Evolutionary conservation across 306 rosid genomes (phyloP).

Genomic region (Lathyrus tuberosus): DNA sequence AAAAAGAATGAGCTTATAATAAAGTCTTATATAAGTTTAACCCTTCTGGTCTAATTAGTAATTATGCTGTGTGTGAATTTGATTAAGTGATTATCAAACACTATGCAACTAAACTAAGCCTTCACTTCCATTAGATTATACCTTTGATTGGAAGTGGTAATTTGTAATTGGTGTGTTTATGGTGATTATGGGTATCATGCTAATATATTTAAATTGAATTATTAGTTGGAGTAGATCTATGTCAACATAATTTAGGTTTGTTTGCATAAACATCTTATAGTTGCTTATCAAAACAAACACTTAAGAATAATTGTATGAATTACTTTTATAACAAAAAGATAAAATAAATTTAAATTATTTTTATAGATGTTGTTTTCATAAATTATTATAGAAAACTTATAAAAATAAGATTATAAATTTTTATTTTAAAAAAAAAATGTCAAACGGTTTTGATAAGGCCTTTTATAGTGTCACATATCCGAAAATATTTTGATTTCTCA

Average conservation of each 20-base stretch:
- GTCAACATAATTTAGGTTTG: neutral
- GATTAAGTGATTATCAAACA: conserved; percentile 33
- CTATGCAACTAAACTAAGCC: neutral
- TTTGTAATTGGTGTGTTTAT: neutral
- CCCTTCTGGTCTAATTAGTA: conserved; percentile 8
- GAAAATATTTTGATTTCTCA: too few relatives aligned
- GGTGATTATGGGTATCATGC: neutral
- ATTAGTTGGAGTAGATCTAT: neutral
- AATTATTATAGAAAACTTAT: too few relatives aligned
- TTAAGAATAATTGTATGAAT: too few relatives aligned
- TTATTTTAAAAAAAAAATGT: too few relatives aligned
- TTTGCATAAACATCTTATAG: too few relatives aligned
- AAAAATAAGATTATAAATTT: too few relatives aligned
- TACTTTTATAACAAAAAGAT: too few relatives aligned
- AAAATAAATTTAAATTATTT: too few relatives aligned
- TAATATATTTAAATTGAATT: conserved; percentile 1
- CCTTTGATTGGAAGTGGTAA: conserved; percentile 28
- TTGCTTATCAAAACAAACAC: too few relatives aligned
- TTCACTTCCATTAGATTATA: conserved; percentile 6
- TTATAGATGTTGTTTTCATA: too few relatives aligned
- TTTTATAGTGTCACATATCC: too few relatives aligned
- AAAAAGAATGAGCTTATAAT: conserved; percentile 32
- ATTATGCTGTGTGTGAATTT: conserved; percentile 37
- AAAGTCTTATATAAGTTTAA: neutral
- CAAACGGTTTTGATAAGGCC: too few relatives aligned